phyloP scores from a whole-genome alignment of 768 basidiomycete genomes.

The Sporobolomyces roseus region DNA sequence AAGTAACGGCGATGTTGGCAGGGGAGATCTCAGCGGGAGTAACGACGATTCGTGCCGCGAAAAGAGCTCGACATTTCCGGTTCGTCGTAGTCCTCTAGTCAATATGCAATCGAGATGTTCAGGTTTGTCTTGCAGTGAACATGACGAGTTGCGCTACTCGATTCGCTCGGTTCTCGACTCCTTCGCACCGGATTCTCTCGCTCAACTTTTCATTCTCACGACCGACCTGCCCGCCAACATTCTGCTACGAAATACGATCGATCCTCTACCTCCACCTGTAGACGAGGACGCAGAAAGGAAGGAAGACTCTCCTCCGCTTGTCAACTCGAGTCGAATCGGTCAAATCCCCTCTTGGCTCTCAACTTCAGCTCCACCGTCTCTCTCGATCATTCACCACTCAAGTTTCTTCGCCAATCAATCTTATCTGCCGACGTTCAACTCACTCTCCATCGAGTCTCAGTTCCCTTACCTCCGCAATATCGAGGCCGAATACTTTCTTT shows the following conservation, averaged over 20 bases:
- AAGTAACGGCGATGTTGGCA: conserved; percentile 4
- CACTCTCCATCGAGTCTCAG: conserved; percentile 41
- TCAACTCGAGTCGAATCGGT: conserved; percentile 31
- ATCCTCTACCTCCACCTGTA: neutral
- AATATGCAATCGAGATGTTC: too few relatives aligned
- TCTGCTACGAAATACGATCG: conserved; percentile 2
- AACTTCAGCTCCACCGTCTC: neutral
- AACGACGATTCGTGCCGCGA: neutral
- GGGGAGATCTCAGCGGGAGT: neutral
- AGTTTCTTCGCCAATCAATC: conserved; percentile 6
- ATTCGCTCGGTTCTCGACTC: conserved; percentile 42
- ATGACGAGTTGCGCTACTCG: conserved; percentile 46
- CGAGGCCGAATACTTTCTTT: conserved; percentile 20
- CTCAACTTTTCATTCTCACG: conserved; percentile 22
- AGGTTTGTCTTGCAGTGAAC: conserved; percentile 28
- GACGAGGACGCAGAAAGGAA: neutral
- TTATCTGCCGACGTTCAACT: conserved; percentile 42
- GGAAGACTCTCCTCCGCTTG: neutral
- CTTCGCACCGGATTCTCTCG: conserved; percentile 10
- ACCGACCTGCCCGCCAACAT: conserved; percentile 14
- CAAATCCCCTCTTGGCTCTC: conserved; percentile 52
- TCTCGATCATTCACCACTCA: conserved; percentile 21
- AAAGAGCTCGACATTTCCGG: conserved; percentile 25
- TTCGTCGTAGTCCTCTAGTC: neutral
- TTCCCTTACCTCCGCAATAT: conserved; percentile 5